A percentile compares a stretch with the other conserved stretches of the same genome.
Evolutionary conservation across 2,329 filamentous ascomycete species (phyloP).

Genomic region (Cladosporium sp.): DNA sequence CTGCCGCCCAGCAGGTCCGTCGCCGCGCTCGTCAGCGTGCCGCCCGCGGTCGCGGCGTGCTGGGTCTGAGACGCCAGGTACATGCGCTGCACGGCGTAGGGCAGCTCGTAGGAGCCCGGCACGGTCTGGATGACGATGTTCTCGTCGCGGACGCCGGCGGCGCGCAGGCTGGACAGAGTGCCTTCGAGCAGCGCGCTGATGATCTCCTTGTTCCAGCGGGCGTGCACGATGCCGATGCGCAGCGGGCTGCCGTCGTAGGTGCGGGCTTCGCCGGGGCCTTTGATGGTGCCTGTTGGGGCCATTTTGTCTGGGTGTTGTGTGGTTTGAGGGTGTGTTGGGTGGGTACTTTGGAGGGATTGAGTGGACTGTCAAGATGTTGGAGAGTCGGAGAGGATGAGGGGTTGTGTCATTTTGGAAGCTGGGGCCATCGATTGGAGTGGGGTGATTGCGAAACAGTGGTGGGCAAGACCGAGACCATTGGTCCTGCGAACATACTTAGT

Average conservation of each 20-base stretch:
- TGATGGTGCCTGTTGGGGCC: background rate
- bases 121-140: conserved; percentile 90
- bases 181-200: conserved; percentile 83
- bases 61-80: conserved; percentile 63
- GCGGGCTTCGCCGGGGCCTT: conserved; percentile 19
- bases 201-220: conserved; percentile 88
- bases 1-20: conserved; percentile 55
- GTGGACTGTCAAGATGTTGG: background rate
- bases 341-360: background rate
- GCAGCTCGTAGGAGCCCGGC: conserved; percentile 91
- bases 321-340: background rate
- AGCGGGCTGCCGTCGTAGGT: conserved; percentile 53
- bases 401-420: background rate
- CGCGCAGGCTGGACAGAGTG: conserved; percentile 72
- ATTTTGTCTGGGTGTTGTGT: background rate
- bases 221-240: conserved; percentile 92
- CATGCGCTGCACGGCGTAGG: conserved; percentile 79
- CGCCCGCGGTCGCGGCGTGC: conserved; percentile 54
- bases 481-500: background rate
- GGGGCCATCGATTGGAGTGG: background rate
- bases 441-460: background rate
- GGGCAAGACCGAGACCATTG: background rate
- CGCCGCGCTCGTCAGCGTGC: conserved; percentile 45
- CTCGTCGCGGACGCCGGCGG: conserved; percentile 77
- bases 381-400: background rate